A percentile compares a stretch with the other conserved stretches of the same genome.
These are phyloP conservation scores for Phytophthora sojae DNA, from an alignment of 352 stramenopile genomes.

Conservation along the genomic window DNA sequence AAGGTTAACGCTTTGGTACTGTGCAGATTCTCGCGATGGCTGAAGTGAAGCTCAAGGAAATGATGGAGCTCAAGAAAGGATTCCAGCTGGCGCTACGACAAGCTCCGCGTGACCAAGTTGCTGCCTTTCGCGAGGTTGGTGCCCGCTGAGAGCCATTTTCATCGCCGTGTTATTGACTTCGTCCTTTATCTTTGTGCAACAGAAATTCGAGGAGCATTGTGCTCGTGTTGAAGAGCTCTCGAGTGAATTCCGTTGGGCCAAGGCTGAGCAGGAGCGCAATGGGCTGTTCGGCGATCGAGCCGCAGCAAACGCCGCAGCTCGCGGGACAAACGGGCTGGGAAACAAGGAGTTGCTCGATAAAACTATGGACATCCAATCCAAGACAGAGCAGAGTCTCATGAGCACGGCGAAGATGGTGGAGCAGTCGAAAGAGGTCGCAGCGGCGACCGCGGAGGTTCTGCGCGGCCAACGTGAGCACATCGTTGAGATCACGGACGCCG, in stretches of 20 bases:
- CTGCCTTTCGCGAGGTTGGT: constrained; percentile 74
- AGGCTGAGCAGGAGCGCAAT: constrained; percentile 78
- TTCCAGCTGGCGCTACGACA: constrained; percentile 85
- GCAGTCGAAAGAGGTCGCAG: constrained; percentile 81
- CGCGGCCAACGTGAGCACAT: constrained; percentile 87
- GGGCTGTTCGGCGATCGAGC: constrained; percentile 77
- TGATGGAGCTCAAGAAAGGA: constrained; percentile 87
- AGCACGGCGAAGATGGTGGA: constrained; percentile 90
- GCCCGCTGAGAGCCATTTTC: not conserved
- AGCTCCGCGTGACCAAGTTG: constrained; percentile 71
- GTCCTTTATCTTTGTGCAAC: not conserved
- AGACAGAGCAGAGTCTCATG: constrained; percentile 86
- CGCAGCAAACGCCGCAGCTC: constrained; percentile 24
- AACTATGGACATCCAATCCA: constrained; percentile 81
- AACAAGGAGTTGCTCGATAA: constrained; percentile 85
- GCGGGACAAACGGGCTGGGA: constrained; percentile 35
- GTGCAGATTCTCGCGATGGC: constrained; percentile 73
- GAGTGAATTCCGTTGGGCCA: constrained; percentile 83
- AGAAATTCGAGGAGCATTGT: constrained; percentile 90
- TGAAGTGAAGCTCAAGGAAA: constrained; percentile 87
- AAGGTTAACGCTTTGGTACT: not conserved
- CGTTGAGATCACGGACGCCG: constrained; percentile 87
- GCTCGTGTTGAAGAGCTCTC: constrained; percentile 82
- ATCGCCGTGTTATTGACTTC: not conserved
- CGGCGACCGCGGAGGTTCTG: constrained; percentile 80